Conservation (phyloP, 1,284 basidiomycete genomes). For the Boletus smithii region DNA sequence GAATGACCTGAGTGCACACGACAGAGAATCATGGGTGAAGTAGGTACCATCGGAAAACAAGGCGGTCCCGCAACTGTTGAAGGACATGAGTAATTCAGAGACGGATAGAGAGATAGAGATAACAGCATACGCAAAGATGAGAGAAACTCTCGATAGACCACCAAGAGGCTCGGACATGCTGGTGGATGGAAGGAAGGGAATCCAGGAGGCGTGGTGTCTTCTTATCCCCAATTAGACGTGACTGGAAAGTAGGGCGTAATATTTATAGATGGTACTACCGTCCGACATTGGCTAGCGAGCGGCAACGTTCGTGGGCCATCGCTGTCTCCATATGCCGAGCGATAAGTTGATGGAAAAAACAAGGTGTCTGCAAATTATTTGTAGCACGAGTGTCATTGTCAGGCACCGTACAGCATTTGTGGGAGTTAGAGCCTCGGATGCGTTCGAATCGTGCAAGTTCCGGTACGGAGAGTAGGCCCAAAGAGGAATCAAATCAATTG, state of each 20-base stretch:
- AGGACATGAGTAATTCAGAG: background rate
- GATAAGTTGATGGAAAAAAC: too few relatives aligned
- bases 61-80: constrained; percentile 71
- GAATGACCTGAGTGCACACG: constrained; percentile 1
- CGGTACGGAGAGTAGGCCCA: too few relatives aligned
- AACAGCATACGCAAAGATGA: constrained; percentile 72
- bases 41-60: constrained; percentile 80
- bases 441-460: too few relatives aligned
- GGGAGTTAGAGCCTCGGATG: too few relatives aligned
- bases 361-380: background rate
- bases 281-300: constrained; percentile 13
- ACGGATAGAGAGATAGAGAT: background rate
- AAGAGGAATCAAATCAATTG: too few relatives aligned
- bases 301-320: constrained; percentile 26
- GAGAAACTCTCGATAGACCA: constrained; percentile 54
- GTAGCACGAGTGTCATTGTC: background rate
- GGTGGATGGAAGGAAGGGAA: background rate
- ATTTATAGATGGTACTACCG: background rate
- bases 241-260: too few relatives aligned
- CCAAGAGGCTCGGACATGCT: constrained; percentile 21
- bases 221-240: constrained; percentile 9
- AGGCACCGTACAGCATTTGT: background rate
- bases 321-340: too few relatives aligned
- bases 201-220: too few relatives aligned
- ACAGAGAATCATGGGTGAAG: background rate